Base-by-base conservation (phyloP, 139 green algal species). In the Coelastrella sp. region DNA sequence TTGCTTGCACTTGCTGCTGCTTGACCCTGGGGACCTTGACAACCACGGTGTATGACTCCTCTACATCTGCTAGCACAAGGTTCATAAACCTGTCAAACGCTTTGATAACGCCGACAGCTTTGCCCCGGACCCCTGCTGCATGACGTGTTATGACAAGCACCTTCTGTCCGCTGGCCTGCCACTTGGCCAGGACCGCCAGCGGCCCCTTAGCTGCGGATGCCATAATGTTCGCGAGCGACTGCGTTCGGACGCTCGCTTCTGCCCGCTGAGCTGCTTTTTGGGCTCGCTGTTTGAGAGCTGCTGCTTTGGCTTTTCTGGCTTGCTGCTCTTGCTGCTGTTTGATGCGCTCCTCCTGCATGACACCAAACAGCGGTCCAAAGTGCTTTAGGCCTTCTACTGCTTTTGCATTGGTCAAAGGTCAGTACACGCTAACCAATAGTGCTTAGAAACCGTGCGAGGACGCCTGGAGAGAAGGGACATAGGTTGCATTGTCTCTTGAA, bases 11-110 rank as follows among this genome's bases (percentile, higher is more conserved):
- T 81, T 81, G 56, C 77, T 75, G 58, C 19, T 90, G 78, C 59
- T 82, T 83, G 22, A 89, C 54, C 6, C 86, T 87, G 19, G 47
- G 54, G 32, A 94, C 89, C 54, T 88, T 86, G 14, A 96, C 66
- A 32, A 94, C 88, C 20, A 98, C 96, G 0, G 92, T 96, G 92
- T 98, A 98, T 16, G 71, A n/a, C 89, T 98, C 96, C 17, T 95
- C 87, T 4, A 96, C 96, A 76, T 97, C 94, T 58, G 82, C 75
- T 74, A 98, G 88, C 16, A 98, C 89, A 14, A 98, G 68, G 89
- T 98, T 97, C 88, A 97, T 95, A 82, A 93, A 92, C 73, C 93
- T 94, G 88, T 97, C 96, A 90, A 96, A 98, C 3, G 92, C 96
- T 3, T 85, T 83, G 3, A 98, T 73, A 4, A 71, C 90, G 5